phyloP scores from a whole-genome alignment of 1,139 yeast species.

The Candida neerlandica region DNA sequence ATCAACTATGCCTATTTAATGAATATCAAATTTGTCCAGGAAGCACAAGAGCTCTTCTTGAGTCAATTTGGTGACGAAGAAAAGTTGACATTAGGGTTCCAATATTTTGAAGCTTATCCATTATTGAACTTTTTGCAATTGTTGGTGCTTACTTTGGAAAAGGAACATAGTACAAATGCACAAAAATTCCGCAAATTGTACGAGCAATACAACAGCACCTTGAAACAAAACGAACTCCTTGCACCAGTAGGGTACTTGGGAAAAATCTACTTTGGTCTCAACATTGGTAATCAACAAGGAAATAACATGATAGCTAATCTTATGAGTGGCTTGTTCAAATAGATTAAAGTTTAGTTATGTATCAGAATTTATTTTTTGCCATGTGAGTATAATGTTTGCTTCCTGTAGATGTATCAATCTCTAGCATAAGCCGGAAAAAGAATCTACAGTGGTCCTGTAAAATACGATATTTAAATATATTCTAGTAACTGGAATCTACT shows the following conservation, averaged over 20 bases:
- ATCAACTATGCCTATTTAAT: constrained; percentile 68
- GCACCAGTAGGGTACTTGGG: constrained; percentile 54
- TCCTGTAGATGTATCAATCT: too few relatives aligned
- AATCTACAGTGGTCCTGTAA: neutral
- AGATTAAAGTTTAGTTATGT: constrained; percentile 11
- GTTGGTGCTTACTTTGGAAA: constrained; percentile 61
- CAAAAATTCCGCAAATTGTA: constrained; percentile 56
- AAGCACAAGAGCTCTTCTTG: constrained; percentile 44
- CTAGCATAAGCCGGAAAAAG: neutral
- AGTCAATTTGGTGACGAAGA: constrained; percentile 19
- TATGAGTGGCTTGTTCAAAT: constrained; percentile 77
- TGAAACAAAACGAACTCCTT: constrained; percentile 33
- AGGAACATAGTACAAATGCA: constrained; percentile 50
- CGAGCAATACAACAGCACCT: constrained; percentile 34
- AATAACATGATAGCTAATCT: constrained; percentile 77
- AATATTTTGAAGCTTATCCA: constrained; percentile 28
- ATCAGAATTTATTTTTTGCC: too few relatives aligned
- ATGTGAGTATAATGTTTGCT: too few relatives aligned
- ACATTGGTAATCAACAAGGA: constrained; percentile 56
- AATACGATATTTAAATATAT: neutral
- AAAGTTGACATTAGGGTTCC: constrained; percentile 17
- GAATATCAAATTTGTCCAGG: constrained; percentile 60
- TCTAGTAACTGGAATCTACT: constrained; percentile 6
- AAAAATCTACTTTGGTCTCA: constrained; percentile 40
- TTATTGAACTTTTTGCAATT: constrained; percentile 72